Base-by-base conservation (phyloP, 1,284 basidiomycete genomes). In the Rhodotorula mucilaginosa region DNA sequence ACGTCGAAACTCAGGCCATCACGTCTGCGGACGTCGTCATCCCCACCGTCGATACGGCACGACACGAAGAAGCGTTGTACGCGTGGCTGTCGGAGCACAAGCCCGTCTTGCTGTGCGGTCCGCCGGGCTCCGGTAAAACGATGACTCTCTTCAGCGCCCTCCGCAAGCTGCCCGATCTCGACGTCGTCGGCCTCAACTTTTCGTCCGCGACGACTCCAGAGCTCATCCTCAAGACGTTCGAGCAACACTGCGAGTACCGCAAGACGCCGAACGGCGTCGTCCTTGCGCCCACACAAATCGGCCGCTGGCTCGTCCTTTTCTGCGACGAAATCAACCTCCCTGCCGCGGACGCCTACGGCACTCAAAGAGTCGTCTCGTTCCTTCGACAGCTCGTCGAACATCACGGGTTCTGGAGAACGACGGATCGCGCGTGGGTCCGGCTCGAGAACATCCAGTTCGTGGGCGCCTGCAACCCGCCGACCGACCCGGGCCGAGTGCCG, bases 81-180 rank as follows among this genome's bases (percentile, higher is more conserved):
- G 97, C 94, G 0, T 99, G 96, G 95, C 85, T 99, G 3, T 95
- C 94, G 0, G 97, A 99, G 81, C 96, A 99, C 84, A 98, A 98
- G 81, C 97, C 97, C 8, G 86, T 99, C 68, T 92, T 99, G 88
- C 87, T 99, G 31, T 99, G 97, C 81, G 97, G 97, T 61, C 97
- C 97, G 78, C 97, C 97, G 12, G 97, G 97, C 79, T 98, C 96
- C 34, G 97, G 97, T 54, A 99, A 99, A 85, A 99, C 97, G 7
- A 99, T 99, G 97, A 99, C 97, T 0, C 84, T 99, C n/a, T 98
- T 99, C 84, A 97, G 93, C 76, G 97, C 97, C 7, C 87, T 99
- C 48, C 89, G 97, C 68, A 99, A 99, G 82, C 86, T 99, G 58
- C 94, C 95, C 5, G 94, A 99, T 81, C 94, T 99, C 89, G 97